Evolutionary conservation across 2,329 filamentous ascomycete species (phyloP), one percentile per base, ranked within the genome.

Genomic region (Pseudogymnoascus sp.): DNA sequence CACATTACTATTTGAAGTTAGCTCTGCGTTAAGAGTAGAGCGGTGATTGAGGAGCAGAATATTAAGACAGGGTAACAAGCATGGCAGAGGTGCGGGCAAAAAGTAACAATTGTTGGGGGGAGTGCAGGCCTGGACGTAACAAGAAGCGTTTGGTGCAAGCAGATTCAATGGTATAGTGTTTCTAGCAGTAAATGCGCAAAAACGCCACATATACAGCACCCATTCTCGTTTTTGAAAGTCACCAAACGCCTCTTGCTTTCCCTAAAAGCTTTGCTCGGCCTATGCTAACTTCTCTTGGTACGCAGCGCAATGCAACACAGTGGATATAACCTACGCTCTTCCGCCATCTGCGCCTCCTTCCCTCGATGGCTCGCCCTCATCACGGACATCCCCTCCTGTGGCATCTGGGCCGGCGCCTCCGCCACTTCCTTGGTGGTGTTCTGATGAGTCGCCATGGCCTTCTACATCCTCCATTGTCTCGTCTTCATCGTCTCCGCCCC

Each of bases 271-370:
- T 35, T 55, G 41, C 59, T 44, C 38, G 25, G 8, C 36, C 41
- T 55, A 55, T 55, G 29, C 48, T 55, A 55, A 55, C 29, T 55
- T 55, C 48, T n/a, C 48, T 29, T 55, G 48, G 48, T 55, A 55
- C 48, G 15, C 48, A 44, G 55, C 33, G 33, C 38, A 59, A 41
- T 27, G 38, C 21, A 41, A 39, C 42, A 33, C 58, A 61, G 25
- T 38, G 58, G 58, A 61, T 55, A 62, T 69, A 77, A 99, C 95
- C 93, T 97, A 99, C 94, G 93, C 94, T 97, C 94, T 87, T 79
- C 91, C 95, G 72, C 95, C 94, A 78, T 97, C 94, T 69, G 91
- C 91, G 74, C 95, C 94, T 64, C 93, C 94, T 77, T 96, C 92
- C 78, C 95, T 84, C 67, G 93, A 86, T 68, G 85, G 87, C 75